phyloP scores from a whole-genome alignment of 768 basidiomycete species.

The Leccinum variicolor region DNA sequence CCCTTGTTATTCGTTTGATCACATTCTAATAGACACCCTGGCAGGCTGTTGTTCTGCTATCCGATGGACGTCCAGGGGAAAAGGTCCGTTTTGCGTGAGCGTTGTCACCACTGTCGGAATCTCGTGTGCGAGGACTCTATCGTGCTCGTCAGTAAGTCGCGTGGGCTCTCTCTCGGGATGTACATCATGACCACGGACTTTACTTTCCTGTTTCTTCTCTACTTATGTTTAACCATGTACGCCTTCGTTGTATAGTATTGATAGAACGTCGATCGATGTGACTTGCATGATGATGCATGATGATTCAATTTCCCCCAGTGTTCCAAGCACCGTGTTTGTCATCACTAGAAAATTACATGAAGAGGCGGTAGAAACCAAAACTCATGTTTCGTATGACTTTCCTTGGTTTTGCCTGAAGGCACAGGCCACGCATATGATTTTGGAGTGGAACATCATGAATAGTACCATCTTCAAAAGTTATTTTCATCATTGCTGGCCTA shows the following conservation, averaged over 20 bases:
- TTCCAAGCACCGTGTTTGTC: not conserved
- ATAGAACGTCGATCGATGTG: not conserved
- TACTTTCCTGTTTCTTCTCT: not conserved
- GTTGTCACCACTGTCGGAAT: not conserved
- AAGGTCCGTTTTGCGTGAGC: conserved; percentile 69
- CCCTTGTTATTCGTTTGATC: not conserved
- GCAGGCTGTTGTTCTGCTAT: conserved; percentile 84
- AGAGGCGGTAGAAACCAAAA: not conserved
- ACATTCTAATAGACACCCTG: conserved; percentile 10
- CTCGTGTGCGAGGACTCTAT: not conserved
- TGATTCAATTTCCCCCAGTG: not conserved
- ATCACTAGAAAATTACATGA: not conserved
- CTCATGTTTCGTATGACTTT: not conserved
- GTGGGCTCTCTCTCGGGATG: not conserved
- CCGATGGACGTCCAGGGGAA: conserved; percentile 86
- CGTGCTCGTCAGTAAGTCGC: not conserved
- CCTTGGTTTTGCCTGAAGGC: not conserved
- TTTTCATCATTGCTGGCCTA: not conserved
- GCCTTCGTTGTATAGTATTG: not conserved
- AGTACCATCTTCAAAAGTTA: not conserved
- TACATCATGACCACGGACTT: not conserved
- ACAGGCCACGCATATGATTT: not conserved
- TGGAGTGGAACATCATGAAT: not conserved
- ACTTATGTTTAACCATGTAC: conserved; percentile 2
- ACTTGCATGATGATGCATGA: not conserved